phyloP scores from a whole-genome alignment of 352 stramenopile species.

The Globisporangium emineosum region DNA sequence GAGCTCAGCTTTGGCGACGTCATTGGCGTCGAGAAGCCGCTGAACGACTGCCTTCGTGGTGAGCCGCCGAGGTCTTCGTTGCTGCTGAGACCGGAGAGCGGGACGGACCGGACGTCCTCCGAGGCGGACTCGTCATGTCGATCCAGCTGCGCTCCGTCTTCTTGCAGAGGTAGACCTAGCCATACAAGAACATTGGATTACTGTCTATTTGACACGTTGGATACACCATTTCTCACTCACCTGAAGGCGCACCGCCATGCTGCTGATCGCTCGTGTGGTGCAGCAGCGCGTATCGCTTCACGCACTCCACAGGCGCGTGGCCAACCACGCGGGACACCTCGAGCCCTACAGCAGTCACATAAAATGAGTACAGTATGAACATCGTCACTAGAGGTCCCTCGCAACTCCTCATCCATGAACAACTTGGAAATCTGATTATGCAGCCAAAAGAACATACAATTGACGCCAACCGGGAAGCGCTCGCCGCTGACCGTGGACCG shows the following conservation, averaged over 20 bases:
- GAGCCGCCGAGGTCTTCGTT: slow-evolving; percentile 33
- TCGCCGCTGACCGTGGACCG: slow-evolving; percentile 68
- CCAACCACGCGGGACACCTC: slow-evolving; percentile 58
- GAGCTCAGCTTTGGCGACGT: slow-evolving; percentile 54
- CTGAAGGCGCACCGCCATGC: not conserved
- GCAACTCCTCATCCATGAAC: not conserved
- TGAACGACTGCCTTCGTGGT: slow-evolving; percentile 28
- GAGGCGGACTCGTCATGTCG: slow-evolving; percentile 26
- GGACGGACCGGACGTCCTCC: slow-evolving; percentile 18
- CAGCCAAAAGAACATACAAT: slow-evolving; percentile 48
- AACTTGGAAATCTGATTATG: not conserved
- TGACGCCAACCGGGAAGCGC: slow-evolving; percentile 80
- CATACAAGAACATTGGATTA: not conserved
- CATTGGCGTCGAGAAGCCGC: slow-evolving; percentile 59
- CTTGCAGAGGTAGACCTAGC: not conserved
- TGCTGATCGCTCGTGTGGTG: slow-evolving; percentile 21
- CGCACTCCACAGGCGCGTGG: slow-evolving; percentile 71
- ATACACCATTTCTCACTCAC: not conserved
- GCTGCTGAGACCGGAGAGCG: slow-evolving; percentile 37
- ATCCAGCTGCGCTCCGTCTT: slow-evolving; percentile 1
- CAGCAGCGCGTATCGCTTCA: slow-evolving; percentile 76
- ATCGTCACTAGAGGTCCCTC: not conserved
- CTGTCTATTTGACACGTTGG: not conserved
- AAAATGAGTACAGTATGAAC: too few species aligned
- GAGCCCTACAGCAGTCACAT: slow-evolving; percentile 53